Evolutionary conservation across 2,329 filamentous ascomycete genomes (phyloP), one percentile per base, ranked within the genome.

Genomic region (Penicillium sp.): DNA sequence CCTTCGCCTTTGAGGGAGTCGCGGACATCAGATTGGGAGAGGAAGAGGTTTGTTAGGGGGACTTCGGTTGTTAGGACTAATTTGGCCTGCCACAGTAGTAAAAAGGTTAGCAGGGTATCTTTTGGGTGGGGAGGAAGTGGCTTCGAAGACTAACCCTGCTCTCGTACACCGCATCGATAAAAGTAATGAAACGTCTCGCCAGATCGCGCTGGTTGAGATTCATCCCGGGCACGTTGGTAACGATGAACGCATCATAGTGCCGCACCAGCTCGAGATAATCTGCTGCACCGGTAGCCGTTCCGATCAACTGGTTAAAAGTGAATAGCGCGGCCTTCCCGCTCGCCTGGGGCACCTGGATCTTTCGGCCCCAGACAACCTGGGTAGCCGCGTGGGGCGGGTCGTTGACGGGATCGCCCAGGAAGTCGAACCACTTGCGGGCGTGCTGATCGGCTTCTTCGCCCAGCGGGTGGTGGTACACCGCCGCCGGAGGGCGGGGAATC

Each of bases 161-260:
- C 76, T 99, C 95, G 73, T 99, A 99, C 4, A 97, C 89, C 5
- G 95, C 94, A 74, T 99, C 95, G 65, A 99, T 91, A 69, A 99
- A 97, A 0, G 94, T 99, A 74, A 99, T 99, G 76, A 99, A 97
- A 5, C 95, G 85, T 12, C 95, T 83, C 0, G 95, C 95, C 41
- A 96, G 83, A 78, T 99, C 95, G 20, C 95, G 87, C 71, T 92
- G 87, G 56, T 87, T 86, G 65, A 92, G 86, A 42, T 89, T 95
- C 95, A 99, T 98, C 5, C 89, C 91, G 0, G 95, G 95, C 1
- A 98, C 88, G 54, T 93, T 90, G 0, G 92, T 96, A 10, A 99
- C 86, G 64, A 99, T 86, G 71, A 99, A 98, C 1, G 93, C 88
- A 62, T 97, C 90, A 76, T 98, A 99, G 67, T 89, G 89, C 58